These are phyloP conservation scores for Aspergillus sparsus DNA, from an alignment of 495 filamentous ascomycete genomes.

Conservation along the genomic window DNA sequence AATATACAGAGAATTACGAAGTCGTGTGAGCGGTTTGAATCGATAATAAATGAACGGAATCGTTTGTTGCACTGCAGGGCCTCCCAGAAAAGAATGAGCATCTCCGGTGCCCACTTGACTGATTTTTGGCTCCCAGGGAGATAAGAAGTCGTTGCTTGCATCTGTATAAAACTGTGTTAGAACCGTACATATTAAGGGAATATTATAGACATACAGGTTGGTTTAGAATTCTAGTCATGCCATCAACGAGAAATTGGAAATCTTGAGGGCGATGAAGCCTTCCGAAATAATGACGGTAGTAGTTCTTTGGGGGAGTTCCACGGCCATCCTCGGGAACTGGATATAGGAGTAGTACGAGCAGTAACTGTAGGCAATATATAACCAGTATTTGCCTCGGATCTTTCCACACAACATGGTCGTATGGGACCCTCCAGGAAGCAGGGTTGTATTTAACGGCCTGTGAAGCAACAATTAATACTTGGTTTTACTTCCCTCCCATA, in stretches of 20 bases:
- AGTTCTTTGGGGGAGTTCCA: conserved; percentile 73
- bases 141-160: conserved; percentile 84
- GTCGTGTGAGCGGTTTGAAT: conserved; percentile 90
- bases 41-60: conserved; percentile 95
- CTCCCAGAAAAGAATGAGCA: conserved; percentile 98
- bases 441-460: conserved; percentile 97
- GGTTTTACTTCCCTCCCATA: background rate
- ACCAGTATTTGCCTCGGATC: conserved; percentile 91
- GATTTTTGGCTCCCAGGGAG: conserved; percentile 82
- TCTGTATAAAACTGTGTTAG: conserved; percentile 39
- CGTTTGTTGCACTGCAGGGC: conserved; percentile 96
- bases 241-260: conserved; percentile 96
- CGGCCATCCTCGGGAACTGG: conserved; percentile 78
- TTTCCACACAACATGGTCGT: conserved; percentile 90
- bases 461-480: background rate
- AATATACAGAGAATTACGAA: conserved; percentile 89
- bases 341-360: conserved; percentile 87
- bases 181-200: background rate
- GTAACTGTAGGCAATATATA: conserved; percentile 85
- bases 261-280: conserved; percentile 91
- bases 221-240: conserved; percentile 90
- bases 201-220: conserved; percentile 62
- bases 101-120: conserved; percentile 89
- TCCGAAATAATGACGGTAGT: conserved; percentile 88
- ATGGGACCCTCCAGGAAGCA: conserved; percentile 90